Base-by-base conservation (phyloP, 495 filamentous ascomycete species). In the Bombardia bombarda region DNA sequence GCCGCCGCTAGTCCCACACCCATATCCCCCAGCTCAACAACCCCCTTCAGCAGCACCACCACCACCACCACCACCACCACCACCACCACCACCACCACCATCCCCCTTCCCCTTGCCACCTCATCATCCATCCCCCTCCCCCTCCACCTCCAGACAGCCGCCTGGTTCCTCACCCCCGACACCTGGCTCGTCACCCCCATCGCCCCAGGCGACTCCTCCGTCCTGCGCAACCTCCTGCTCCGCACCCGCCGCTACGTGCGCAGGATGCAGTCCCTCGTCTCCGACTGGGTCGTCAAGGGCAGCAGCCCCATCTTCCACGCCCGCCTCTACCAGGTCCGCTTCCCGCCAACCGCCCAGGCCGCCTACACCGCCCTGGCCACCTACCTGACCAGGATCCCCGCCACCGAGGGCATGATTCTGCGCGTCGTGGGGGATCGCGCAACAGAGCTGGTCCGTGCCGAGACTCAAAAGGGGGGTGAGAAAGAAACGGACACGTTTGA, bases 271-370 rank as follows among this genome's bases (percentile, higher is more conserved):
- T n/a, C n/a, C n/a, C n/a, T n/a, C n/a, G n/a, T n/a, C n/a, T n/a
- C n/a, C n/a, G n/a, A n/a, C 16, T 65, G 58, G 58, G 42, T 47
- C 12, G 36, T 21, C 1, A 40, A 49, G 4, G 61, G 58, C 6
- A 47, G 46, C 38, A 60, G 44, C 28, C 43, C 50, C 16, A 60
- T 73, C 33, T 58, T 72, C 8, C 70, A 74, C 42, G 51, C 46
- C 4, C 57, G 55, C 14, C 38, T 69, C 5, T 68, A 67, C 38
- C 31, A 42, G 3, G 42, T 31, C 4, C 39, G n/a, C 17, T 45
- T 67, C 18, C 64, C 69, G 0, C 40, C 32, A 0, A 43, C 54
- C 18, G 49, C 72, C 6, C 55, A 57, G 17, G 43, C 60, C 40
- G 49, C 53, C 57, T 49, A 52, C 26, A 49, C 62, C 17, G 22